These are phyloP conservation scores for Saprolegnia diclina DNA, from an alignment of 352 stramenopile genomes.

Conservation along the genomic window DNA sequence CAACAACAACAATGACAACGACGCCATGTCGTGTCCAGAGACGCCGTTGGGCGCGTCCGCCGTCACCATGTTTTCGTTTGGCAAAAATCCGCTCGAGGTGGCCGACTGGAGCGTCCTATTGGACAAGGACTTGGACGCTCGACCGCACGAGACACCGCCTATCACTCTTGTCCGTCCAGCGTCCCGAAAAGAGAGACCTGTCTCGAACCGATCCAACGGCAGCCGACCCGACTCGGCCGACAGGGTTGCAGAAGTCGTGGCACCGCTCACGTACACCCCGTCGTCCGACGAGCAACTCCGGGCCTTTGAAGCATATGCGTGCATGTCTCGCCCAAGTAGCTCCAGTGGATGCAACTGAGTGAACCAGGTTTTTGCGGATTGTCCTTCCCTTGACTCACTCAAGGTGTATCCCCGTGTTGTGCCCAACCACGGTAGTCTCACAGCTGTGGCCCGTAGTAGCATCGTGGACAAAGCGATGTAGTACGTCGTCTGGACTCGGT, in stretches of 20 bases:
- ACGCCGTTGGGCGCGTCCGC: neutral
- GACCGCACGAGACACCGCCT: neutral
- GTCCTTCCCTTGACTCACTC: neutral
- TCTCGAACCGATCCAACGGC: neutral
- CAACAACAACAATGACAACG: neutral
- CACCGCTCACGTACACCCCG: neutral
- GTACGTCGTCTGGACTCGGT: too few species aligned
- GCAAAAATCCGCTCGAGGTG: neutral
- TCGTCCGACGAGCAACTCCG: constrained; percentile 4
- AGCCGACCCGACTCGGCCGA: neutral
- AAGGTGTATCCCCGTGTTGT: neutral
- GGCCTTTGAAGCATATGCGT: neutral
- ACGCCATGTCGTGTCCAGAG: neutral
- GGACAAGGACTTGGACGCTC: constrained; percentile 19
- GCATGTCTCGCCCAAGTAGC: constrained; percentile 1
- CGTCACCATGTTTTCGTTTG: neutral
- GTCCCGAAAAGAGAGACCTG: neutral
- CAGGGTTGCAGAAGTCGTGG: neutral
- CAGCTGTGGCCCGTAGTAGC: too few species aligned
- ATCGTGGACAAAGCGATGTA: too few species aligned
- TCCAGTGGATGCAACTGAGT: neutral
- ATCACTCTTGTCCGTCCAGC: neutral
- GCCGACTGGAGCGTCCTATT: constrained; percentile 16
- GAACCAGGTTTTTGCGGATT: neutral
- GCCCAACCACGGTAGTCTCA: too few species aligned